Evolutionary conservation across 129 eudicot genomes (phyloP), one percentile per base, ranked within the genome.

Genomic region (Arctium minus): DNA sequence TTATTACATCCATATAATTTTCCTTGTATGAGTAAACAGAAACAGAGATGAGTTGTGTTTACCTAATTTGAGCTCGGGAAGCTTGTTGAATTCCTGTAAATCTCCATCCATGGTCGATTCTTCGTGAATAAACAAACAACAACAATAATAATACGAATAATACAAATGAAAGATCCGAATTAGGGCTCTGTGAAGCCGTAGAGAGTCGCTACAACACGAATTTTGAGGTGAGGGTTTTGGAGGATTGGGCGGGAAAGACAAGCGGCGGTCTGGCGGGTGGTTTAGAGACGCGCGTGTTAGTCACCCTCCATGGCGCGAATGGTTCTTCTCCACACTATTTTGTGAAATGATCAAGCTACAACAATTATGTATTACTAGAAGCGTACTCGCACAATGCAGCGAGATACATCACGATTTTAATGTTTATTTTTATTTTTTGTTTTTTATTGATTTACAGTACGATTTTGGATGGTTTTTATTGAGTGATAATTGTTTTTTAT

Each of bases 1-100:
- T 10, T 17, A 4, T n/a, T 6, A 18, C 6, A 29, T 15, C 4
- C 3, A n/a, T 6, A 48, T 38, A 60, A 7, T 13, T 22, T 68
- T 22, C 62, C 6, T 2, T 13, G 18, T 15, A 17, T 40, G 73
- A 33, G 8, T 70, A 39, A 10, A 35, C 3, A 62, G 71, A 72
- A 83, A 40, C 2, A 70, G 31, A 36, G 17, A 56, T 27, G 76
- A 77, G 11, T 46, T 48, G 84, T 73, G 77, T 29, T 3, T 88
- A 92, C 99, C 99, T 73, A 93, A 91, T 86, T 93, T 96, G 84
- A 96, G 97, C 68, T 96, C 98, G 1, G 99, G 99, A 70, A 96
- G 91, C 85, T 93, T 96, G 91, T 88, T 88, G 48, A 89, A 91
- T 13, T 91, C 94, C 77, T 87, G 93, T 60, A 88, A 84, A 80